Conservation (phyloP, 352 stramenopile genomes). For the Pythium angustatum region DNA sequence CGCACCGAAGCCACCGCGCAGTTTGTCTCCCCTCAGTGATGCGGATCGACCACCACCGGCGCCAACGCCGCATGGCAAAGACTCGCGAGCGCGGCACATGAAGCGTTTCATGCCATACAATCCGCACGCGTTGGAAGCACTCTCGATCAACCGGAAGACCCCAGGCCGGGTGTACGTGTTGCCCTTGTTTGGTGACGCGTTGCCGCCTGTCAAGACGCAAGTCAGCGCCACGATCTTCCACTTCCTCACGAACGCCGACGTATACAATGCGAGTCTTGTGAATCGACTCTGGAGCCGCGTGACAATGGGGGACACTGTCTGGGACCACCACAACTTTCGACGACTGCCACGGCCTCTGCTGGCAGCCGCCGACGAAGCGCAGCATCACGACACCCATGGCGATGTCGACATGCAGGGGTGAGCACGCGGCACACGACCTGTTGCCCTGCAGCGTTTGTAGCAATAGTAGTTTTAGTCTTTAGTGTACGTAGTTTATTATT, state of each 20-base stretch:
- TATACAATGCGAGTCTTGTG: constrained; percentile 88
- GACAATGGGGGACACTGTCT: constrained; percentile 66
- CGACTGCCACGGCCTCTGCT: constrained; percentile 4
- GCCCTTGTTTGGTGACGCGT: constrained; percentile 63
- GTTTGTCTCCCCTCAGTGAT: constrained; percentile 35
- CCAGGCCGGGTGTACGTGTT: constrained; percentile 56
- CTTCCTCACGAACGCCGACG: constrained; percentile 70
- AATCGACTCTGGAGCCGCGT: constrained; percentile 82
- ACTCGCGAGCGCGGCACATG: background rate
- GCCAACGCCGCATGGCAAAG: constrained; percentile 10
- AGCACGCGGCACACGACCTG: background rate
- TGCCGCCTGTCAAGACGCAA: constrained; percentile 61
- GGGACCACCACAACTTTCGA: constrained; percentile 79
- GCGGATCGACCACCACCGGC: constrained; percentile 13
- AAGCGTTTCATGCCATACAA: constrained; percentile 24
- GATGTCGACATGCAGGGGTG: constrained; percentile 18
- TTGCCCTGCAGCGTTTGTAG: background rate
- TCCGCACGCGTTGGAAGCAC: constrained; percentile 20
- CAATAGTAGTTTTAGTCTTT: constrained; percentile 14
- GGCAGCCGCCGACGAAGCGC: constrained; percentile 18
- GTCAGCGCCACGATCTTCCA: constrained; percentile 67
- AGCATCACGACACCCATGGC: constrained; percentile 19
- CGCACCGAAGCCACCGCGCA: background rate
- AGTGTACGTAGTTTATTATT: constrained; percentile 23
- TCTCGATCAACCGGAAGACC: constrained; percentile 16